Percentiles rank a stretch among this genome's conserved stretches.
phyloP scores from a whole-genome alignment of 805 yeast species.

The Lachancea dasiensis region DNA sequence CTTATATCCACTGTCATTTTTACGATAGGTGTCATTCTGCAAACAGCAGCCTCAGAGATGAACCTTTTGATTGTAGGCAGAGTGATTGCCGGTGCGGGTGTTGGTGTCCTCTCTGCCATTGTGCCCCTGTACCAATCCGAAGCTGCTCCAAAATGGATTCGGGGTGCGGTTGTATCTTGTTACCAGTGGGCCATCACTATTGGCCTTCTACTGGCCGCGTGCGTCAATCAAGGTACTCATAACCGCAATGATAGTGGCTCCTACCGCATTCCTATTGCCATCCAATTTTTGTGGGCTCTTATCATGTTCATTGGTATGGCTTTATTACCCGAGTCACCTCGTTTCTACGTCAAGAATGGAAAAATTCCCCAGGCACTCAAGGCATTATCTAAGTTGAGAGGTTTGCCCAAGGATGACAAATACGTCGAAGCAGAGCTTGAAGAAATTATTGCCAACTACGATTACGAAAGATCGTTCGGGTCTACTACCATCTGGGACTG shows the following conservation, averaged over 20 bases:
- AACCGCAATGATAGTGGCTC: conserved; percentile 33
- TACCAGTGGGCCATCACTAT: conserved; percentile 71
- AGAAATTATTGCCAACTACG: conserved; percentile 53
- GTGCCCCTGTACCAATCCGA: conserved; percentile 77
- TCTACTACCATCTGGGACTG: conserved; percentile 61
- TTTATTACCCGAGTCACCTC: conserved; percentile 71
- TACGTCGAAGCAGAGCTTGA: conserved; percentile 54
- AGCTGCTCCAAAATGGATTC: conserved; percentile 71
- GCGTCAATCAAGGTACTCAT: conserved; percentile 65
- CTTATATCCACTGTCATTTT: conserved; percentile 41
- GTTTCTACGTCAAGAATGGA: conserved; percentile 54
- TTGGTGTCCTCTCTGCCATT: conserved; percentile 66
- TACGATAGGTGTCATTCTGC: conserved; percentile 48
- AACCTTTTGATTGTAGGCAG: conserved; percentile 58
- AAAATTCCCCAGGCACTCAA: conserved; percentile 55
- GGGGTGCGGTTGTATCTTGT: conserved; percentile 72
- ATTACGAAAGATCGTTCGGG: conserved; percentile 56
- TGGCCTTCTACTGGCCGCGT: conserved; percentile 59
- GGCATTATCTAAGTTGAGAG: conserved; percentile 57
- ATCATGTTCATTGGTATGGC: conserved; percentile 36
- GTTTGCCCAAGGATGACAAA: conserved; percentile 46
- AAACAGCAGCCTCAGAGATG: conserved; percentile 41
- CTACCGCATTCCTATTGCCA: conserved; percentile 58
- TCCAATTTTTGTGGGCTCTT: conserved; percentile 46
- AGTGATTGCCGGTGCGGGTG: conserved; percentile 64